Base-by-base conservation (phyloP, 2,329 filamentous ascomycete species). In the Penicillium sp. region DNA sequence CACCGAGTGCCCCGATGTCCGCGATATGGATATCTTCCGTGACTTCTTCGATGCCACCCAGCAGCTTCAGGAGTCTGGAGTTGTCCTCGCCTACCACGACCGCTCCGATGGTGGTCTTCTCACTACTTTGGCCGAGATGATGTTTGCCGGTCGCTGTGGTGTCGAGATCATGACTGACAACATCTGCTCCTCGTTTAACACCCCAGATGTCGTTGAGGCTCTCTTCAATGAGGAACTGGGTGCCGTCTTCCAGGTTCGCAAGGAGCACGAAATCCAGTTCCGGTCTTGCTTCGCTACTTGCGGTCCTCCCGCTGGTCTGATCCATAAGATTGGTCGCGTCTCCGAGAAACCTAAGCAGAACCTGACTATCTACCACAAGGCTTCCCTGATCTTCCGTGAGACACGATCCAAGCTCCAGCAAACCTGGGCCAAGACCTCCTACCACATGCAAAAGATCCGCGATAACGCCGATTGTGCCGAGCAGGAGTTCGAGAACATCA, bases 201-300 rank as follows among this genome's bases (percentile, higher is more conserved):
- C 82, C 9, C 78, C 84, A 42, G 81, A 86, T 66, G 75, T 95
- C 16, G 78, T 96, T 7, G 85, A 91, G 52, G 84, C 89, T 0
- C 83, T 99, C 18, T 97, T 99, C 84, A 97, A 92, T 72, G 94
- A 97, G 75, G 94, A 97, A 72, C 85, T 97, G 18, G 94, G 94
- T 60, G 93, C 92, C 14, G 89, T 97, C 28, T 97, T 97, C 86
- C 94, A 99, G 74, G 87, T 97, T 49, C 88, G 90, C 64, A 92
- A 91, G 74, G 82, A 84, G 48, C 87, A 97, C 63, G 90, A 96
- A 75, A 88, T 83, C 54, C 86, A 88, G 58, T 97, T 97, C 83
- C 88, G 88, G 67, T 84, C 89, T 54, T 95, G 91, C 72, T 97
- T 97, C 71, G 91, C 92, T 28, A 95, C 91, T 6, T 95, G 90